Percentiles rank a stretch among this genome's conserved stretches.
These are phyloP conservation scores for Leccinum barrowsii DNA, from an alignment of 768 basidiomycete genomes.

Conservation along the genomic window DNA sequence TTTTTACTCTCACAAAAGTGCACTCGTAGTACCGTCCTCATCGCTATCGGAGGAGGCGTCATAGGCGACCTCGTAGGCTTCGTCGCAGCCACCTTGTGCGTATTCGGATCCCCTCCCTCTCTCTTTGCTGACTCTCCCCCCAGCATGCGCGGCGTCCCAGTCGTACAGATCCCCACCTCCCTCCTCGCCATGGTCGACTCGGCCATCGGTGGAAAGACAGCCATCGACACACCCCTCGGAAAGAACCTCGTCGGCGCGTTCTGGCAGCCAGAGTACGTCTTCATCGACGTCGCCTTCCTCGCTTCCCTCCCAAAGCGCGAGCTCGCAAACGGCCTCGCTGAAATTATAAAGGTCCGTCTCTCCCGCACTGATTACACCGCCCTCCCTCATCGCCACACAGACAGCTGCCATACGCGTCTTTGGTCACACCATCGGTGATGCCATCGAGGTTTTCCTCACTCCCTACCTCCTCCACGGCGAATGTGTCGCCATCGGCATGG, in stretches of 20 bases:
- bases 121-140: constrained; percentile 1
- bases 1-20: constrained; percentile 84
- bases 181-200: constrained; percentile 99
- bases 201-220: constrained; percentile 95
- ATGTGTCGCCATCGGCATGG: constrained; percentile 93
- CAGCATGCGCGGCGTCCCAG: constrained; percentile 96
- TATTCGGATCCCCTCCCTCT: not conserved
- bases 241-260: constrained; percentile 99
- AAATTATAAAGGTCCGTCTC: constrained; percentile 83
- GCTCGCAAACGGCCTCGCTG: constrained; percentile 99
- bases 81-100: constrained; percentile 95
- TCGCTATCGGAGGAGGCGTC: constrained; percentile 95
- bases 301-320: constrained; percentile 89
- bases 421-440: constrained; percentile 97
- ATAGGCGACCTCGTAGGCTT: constrained; percentile 97
- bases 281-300: constrained; percentile 95
- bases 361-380: not conserved
- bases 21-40: constrained; percentile 87
- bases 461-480: constrained; percentile 95
- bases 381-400: constrained; percentile 37
- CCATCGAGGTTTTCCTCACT: constrained; percentile 93
- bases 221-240: constrained; percentile 97
- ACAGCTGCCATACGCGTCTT: constrained; percentile 90
- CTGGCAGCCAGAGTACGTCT: constrained; percentile 97
- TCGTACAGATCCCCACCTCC: constrained; percentile 95